Evolutionary conservation across 306 rosid species (phyloP), one percentile per base, ranked within the genome.

Genomic region (Ochetophila trinervis): DNA sequence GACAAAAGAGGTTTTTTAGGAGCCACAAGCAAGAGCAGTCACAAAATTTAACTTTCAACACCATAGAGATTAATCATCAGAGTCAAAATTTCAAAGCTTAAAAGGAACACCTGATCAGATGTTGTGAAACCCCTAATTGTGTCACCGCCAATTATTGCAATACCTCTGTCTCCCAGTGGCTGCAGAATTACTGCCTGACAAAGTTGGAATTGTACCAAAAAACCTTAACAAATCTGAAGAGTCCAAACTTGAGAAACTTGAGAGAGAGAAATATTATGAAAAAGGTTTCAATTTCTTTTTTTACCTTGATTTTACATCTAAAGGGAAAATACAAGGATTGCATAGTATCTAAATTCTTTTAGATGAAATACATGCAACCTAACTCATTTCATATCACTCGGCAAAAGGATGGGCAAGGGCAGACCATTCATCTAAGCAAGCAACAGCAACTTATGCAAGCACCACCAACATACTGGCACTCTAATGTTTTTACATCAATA

Each of bases 101-200:
- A 62, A 45, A 42, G 53, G 47, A 71, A 16, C 53, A 91, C 97
- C 91, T 88, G 97, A 52, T 88, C 97, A 47, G 91, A 81, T 32
- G 90, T 66, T 49, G 96, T 90, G 78, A 87, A 93, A 62, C 97
- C 99, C 76, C 97, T 77, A 48, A 93, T 80, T 32, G 90, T 93
- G 83, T 90, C 89, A 67, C 99, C 99, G 8, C 97, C 96, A 69
- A 93, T 63, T 71, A 93, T 76, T 57, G 88, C 91, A 75, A 93
- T 78, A 47, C 99, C 97, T 72, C 76, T 87, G 62, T 90, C 91
- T 72, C 94, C 97, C 68, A 93, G 96, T 74, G 99, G 99, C 74
- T 90, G 99, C 80, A 93, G 81, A 68, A 93, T 90, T 65, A 90
- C 91, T 66, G 97, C 94, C 99, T 90, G 80, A 22, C 60, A 70